phyloP scores from a whole-genome alignment of 129 eudicot species.

The Flaveria robusta region DNA sequence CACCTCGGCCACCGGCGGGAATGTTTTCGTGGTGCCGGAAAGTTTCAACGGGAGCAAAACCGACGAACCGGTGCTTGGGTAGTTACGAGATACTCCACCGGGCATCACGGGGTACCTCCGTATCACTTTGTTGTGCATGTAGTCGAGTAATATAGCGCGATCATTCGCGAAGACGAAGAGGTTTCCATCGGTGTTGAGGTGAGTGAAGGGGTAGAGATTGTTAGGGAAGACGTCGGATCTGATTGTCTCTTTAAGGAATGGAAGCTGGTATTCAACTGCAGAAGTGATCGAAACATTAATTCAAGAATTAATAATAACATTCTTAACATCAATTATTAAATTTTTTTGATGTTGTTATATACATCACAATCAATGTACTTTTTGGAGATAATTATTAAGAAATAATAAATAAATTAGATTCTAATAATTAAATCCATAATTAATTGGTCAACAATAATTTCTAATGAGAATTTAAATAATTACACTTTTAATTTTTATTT shows the following conservation, averaged over 20 bases:
- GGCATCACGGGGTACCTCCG: conserved; percentile 43
- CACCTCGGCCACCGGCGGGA: conserved; percentile 39
- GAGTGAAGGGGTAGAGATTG: conserved; percentile 47
- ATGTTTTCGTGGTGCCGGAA: not conserved
- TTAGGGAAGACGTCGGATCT: conserved; percentile 32
- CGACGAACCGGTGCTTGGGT: conserved; percentile 51
- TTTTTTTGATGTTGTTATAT: no score
- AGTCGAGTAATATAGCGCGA: conserved; percentile 41
- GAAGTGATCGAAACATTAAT: not conserved
- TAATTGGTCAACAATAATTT: no score
- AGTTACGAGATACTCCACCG: conserved; percentile 40
- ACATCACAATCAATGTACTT: no score
- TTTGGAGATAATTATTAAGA: no score
- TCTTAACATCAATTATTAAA: no score
- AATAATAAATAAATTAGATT: no score
- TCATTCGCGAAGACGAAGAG: conserved; percentile 46
- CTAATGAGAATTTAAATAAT: no score
- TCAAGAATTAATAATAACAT: not conserved
- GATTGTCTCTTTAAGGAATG: conserved; percentile 39
- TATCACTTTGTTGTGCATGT: conserved; percentile 31
- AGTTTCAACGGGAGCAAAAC: conserved; percentile 43
- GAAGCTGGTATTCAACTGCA: conserved; percentile 27
- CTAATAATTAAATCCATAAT: no score
- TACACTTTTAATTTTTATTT: no score
- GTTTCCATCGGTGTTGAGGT: conserved; percentile 44